Base-by-base conservation (phyloP, 148 eudicot genomes). In the Diospyros lotus region DNA sequence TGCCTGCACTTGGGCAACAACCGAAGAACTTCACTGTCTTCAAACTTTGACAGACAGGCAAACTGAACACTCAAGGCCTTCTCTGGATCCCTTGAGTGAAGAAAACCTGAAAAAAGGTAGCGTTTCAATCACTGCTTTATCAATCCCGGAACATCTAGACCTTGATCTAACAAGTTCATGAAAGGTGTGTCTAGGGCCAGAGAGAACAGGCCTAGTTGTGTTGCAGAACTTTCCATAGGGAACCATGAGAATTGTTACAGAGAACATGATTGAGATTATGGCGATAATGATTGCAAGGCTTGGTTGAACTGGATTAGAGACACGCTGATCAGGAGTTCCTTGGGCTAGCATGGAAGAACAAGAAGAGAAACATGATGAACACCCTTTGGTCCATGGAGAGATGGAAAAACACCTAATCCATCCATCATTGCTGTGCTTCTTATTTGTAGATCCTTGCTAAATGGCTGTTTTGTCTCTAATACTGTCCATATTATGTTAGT, bases 1-100 rank as follows among this genome's bases (percentile, higher is more conserved):
- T 93, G 96, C 40, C 83, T 91, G 72, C 98, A 93, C 73, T 88
- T 91, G 2, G 98, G 98, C 7, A 93, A 62, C 18, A 93, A 60
- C n/a, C 98, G 58, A 0, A 93, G 84, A 42, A 87, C 73, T 66
- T 93, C 94, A 14, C 67, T 11, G 5, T 90, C 96, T 62, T 88
- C 92, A 46, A 88, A 93, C 76, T 80, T 90, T 3, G 93, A 83
- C 38, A 51, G 50, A 28, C 11, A 93, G 75, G 42, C 98, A 93
- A 9, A 93, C 92, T 1, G 91, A 76, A 44, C 98, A 93, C 68
- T 91, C 91, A 2, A 93, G 86, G 17, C 98, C 98, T 53, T 88
- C 80, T 73, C 72, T 88, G n/a, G 84, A 73, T 0, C 98, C 98
- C 50, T 60, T 88, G 2, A 93, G 89, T 0, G 89, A 74, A 11